These are phyloP conservation scores for Beverwykella pulmonaria DNA, from an alignment of 495 filamentous ascomycete genomes.

Conservation along the genomic window DNA sequence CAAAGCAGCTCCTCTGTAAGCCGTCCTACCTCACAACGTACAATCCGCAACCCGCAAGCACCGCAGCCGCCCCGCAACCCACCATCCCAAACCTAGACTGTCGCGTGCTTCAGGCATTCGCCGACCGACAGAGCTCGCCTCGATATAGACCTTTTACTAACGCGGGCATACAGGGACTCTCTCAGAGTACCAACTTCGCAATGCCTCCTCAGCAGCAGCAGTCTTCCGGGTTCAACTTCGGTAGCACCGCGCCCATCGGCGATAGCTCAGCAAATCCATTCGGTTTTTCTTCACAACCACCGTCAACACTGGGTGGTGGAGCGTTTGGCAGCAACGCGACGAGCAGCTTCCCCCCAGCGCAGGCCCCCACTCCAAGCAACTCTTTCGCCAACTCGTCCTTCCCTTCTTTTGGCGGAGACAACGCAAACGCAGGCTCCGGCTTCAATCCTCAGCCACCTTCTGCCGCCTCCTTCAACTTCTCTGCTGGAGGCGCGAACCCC, in stretches of 20 bases:
- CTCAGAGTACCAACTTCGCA: neutral
- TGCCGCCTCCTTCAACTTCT: neutral
- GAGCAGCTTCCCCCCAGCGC: conserved; percentile 13
- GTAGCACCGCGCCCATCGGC: neutral
- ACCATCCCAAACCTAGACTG: neutral
- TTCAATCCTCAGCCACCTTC: conserved; percentile 7
- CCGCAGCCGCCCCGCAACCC: neutral
- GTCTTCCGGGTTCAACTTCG: conserved; percentile 7
- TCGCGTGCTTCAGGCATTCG: neutral
- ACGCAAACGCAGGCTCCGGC: neutral
- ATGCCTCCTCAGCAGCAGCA: neutral
- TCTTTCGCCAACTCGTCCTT: conserved; percentile 9
- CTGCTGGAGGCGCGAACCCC: neutral
- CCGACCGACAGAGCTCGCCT: neutral
- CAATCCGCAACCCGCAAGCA: neutral
- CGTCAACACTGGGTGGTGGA: neutral
- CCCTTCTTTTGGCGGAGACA: conserved; percentile 8
- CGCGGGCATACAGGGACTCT: neutral
- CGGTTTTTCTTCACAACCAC: neutral
- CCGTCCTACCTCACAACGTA: neutral
- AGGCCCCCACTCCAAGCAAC: neutral
- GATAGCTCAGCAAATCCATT: neutral
- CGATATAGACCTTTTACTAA: neutral
- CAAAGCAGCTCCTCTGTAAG: neutral
- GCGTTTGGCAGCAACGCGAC: conserved; percentile 3